A percentile compares a stretch with the other conserved stretches of the same genome.
Conservation (phyloP, 768 basidiomycete species). For the Gautieria morchelliformis region DNA sequence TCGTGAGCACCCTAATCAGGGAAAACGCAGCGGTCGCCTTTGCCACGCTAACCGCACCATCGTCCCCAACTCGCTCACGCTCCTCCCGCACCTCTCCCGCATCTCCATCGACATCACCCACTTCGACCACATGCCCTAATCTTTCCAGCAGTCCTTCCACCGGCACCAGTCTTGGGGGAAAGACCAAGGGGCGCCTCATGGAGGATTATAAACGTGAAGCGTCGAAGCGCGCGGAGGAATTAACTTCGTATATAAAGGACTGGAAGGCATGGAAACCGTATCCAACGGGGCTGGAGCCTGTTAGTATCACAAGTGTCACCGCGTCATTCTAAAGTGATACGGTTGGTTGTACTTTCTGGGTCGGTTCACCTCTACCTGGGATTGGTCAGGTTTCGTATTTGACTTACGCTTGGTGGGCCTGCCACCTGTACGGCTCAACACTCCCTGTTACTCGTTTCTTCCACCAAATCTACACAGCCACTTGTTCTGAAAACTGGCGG, state of each 20-base stretch:
- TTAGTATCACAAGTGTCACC: not conserved
- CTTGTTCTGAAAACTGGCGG: too few relatives aligned
- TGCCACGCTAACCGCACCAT: not conserved
- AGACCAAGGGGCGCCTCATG: not conserved
- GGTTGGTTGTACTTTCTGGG: too few relatives aligned
- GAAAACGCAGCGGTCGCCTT: not conserved
- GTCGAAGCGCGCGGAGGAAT: conserved; percentile 2
- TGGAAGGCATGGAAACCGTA: not conserved
- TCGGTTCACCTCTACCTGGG: too few relatives aligned
- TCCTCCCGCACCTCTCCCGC: not conserved
- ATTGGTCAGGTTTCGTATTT: too few relatives aligned
- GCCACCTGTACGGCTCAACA: too few relatives aligned
- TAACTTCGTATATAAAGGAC: not conserved
- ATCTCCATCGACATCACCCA: not conserved
- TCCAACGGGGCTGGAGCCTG: not conserved
- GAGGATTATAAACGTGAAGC: conserved; percentile 1
- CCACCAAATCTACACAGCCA: too few relatives aligned
- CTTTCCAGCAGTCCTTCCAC: not conserved
- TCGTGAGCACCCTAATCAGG: not conserved
- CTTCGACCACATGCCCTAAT: not conserved
- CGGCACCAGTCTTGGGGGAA: not conserved
- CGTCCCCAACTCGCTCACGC: not conserved
- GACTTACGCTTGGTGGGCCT: too few relatives aligned
- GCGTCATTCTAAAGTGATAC: not conserved
- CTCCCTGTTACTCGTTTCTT: too few relatives aligned